These are phyloP conservation scores for Ophiocordyceps camponoti-floridani DNA, from an alignment of 2,329 filamentous ascomycete species.

Conservation along the genomic window DNA sequence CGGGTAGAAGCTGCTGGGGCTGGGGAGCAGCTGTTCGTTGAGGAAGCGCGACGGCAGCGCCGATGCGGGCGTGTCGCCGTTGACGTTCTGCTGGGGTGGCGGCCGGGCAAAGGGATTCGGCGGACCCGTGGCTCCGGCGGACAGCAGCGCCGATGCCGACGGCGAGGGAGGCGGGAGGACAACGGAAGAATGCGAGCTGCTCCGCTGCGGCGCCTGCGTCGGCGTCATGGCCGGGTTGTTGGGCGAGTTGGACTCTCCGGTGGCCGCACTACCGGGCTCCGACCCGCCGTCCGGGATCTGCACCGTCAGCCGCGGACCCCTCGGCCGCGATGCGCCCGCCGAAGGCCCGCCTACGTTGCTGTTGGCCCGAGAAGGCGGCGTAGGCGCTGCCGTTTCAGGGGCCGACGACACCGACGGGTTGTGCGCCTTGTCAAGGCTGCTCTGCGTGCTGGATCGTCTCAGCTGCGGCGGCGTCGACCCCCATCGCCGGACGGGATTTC, in stretches of 20 bases:
- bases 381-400: constrained; percentile 40
- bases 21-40: constrained; percentile 71
- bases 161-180: constrained; percentile 88
- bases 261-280: constrained; percentile 49
- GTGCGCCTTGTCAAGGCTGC: constrained; percentile 24
- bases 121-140: constrained; percentile 79
- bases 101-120: constrained; percentile 92
- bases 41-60: constrained; percentile 85
- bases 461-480: constrained; percentile 36
- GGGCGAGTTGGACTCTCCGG: constrained; percentile 51
- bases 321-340: constrained; percentile 52
- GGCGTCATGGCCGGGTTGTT: constrained; percentile 41
- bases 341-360: constrained; percentile 36
- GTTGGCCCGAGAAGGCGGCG: constrained; percentile 61
- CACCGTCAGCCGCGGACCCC: constrained; percentile 66
- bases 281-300: constrained; percentile 89
- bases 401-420: constrained; percentile 40
- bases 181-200: constrained; percentile 45
- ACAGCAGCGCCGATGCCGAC: constrained; percentile 68
- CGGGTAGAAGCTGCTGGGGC: constrained; percentile 80
- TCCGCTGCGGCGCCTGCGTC: constrained; percentile 31
- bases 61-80: constrained; percentile 60
- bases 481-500: constrained; percentile 40
- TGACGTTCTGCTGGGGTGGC: constrained; percentile 48
- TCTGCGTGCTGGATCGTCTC: constrained; percentile 29